Evolutionary conservation across 2,329 filamentous ascomycete genomes (phyloP), one percentile per base, ranked within the genome.

Genomic region (Cephalotrichum gorgonifer): DNA sequence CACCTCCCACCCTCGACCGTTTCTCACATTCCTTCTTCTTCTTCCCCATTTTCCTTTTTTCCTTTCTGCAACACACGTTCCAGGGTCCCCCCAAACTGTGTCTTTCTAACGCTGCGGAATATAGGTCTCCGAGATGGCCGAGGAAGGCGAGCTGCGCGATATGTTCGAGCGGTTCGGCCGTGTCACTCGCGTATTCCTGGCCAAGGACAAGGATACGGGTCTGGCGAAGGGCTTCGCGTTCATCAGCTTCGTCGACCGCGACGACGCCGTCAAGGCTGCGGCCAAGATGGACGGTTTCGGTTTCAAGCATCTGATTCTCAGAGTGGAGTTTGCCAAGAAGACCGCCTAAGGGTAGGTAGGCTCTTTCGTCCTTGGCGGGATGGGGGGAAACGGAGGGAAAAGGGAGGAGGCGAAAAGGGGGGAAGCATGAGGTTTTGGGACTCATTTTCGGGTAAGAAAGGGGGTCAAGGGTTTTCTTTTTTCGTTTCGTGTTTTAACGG

Each of bases 141-240:
- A 98, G 70, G 93, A 98, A 70, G 75, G 81, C 65, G 93, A 98
- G 69, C 78, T 98, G 57, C 87, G 93, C 65, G 89, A 95, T 67
- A 90, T 98, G 82, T 98, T 98, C 75, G 90, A 95, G 74, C 83
- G 93, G 58, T 96, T 93, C 67, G 93, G 93, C 63, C 87, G 90
- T 58, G 93, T 98, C 64, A 97, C 91, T 50, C 83, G 93, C 68
- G 93, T 98, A 46, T 98, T 98, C 78, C 71, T 98, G 62, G 93
- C 93, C 61, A 97, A 96, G 78, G 93, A 98, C 73, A 78, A 93
- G 65, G 93, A 98, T 61, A 98, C 93, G 38, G 88, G 89, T 53
- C 75, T 91, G 66, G 93, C 93, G 59, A 98, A 98, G 81, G 93
- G 93, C 54, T 98, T 98, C 67, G 94, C 94, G 25, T 98, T 98